phyloP scores from a whole-genome alignment of 2,329 filamentous ascomycete species.

The Aplosporella prunicola region DNA sequence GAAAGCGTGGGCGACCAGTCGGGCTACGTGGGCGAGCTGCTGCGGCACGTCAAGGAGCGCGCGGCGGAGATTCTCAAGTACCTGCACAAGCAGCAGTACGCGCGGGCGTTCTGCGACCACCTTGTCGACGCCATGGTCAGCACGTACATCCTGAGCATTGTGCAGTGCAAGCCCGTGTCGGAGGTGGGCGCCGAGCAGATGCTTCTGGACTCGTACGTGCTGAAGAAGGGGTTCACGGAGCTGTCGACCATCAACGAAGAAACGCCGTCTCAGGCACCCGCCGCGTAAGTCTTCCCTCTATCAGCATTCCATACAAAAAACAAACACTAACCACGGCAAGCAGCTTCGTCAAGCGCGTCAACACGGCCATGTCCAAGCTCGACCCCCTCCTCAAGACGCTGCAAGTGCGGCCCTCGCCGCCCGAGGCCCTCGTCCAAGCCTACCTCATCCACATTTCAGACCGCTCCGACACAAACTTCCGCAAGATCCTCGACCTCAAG shows the following conservation, averaged over 20 bases:
- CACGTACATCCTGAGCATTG: slow-evolving; percentile 72
- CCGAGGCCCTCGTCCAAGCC: slow-evolving; percentile 89
- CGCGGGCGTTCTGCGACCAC: slow-evolving; percentile 89
- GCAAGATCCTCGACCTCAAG: slow-evolving; percentile 91
- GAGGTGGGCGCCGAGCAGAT: slow-evolving; percentile 97
- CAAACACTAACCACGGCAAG: slow-evolving; percentile 22
- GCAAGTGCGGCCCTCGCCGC: slow-evolving; percentile 82
- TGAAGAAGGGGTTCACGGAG: slow-evolving; percentile 69
- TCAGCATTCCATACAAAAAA: slow-evolving; percentile 7
- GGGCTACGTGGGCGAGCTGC: slow-evolving; percentile 75
- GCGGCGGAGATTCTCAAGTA: slow-evolving; percentile 66
- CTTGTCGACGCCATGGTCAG: slow-evolving; percentile 80
- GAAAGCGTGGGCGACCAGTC: slow-evolving; percentile 91
- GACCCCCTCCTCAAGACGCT: slow-evolving; percentile 93
- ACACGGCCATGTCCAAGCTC: slow-evolving; percentile 72
- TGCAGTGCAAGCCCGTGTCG: slow-evolving; percentile 81
- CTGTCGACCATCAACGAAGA: slow-evolving; percentile 52
- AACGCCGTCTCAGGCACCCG: slow-evolving; percentile 47
- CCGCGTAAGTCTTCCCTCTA: slow-evolving; percentile 30
- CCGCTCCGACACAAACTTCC: slow-evolving; percentile 87
- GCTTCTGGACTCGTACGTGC: slow-evolving; percentile 86
- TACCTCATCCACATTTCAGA: slow-evolving; percentile 97
- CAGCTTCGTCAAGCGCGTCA: slow-evolving; percentile 78
- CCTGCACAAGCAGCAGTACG: slow-evolving; percentile 85
- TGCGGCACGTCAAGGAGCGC: slow-evolving; percentile 61